These are phyloP conservation scores for Pythium oligandrum DNA, from an alignment of 352 stramenopile species.

Conservation along the genomic window DNA sequence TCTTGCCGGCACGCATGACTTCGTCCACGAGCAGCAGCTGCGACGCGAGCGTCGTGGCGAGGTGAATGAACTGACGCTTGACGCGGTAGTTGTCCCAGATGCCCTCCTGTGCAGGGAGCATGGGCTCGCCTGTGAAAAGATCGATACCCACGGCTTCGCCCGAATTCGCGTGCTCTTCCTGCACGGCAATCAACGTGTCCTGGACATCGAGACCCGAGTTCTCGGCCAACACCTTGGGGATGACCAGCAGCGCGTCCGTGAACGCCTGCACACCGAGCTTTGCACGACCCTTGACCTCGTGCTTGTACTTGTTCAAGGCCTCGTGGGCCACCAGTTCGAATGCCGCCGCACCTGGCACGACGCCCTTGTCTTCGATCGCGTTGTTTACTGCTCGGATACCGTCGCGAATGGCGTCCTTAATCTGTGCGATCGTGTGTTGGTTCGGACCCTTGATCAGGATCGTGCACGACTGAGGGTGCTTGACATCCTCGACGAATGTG, in stretches of 20 bases:
- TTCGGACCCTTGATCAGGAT: constrained; percentile 99
- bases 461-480: constrained; percentile 95
- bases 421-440: constrained; percentile 97
- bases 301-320: constrained; percentile 83
- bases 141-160: constrained; percentile 94
- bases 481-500: constrained; percentile 99
- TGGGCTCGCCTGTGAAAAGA: constrained; percentile 94
- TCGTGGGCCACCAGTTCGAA: constrained; percentile 95
- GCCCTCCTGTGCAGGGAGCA: constrained; percentile 94
- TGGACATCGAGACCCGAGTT: constrained; percentile 89
- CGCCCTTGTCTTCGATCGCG: constrained; percentile 94
- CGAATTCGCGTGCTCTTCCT: constrained; percentile 92
- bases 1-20: constrained; percentile 98
- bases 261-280: constrained; percentile 99
- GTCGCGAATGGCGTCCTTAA: constrained; percentile 99
- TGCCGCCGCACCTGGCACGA: constrained; percentile 95
- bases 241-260: constrained; percentile 95
- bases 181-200: constrained; percentile 95
- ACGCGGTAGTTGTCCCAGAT: constrained; percentile 99
- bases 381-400: constrained; percentile 98
- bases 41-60: constrained; percentile 97
- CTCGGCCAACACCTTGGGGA: constrained; percentile 97
- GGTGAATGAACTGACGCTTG: constrained; percentile 98
- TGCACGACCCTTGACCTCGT: constrained; percentile 90
- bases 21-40: constrained; percentile 99